Conservation (phyloP, 2,329 filamentous ascomycete species). For the Fusarium mundagurra region DNA sequence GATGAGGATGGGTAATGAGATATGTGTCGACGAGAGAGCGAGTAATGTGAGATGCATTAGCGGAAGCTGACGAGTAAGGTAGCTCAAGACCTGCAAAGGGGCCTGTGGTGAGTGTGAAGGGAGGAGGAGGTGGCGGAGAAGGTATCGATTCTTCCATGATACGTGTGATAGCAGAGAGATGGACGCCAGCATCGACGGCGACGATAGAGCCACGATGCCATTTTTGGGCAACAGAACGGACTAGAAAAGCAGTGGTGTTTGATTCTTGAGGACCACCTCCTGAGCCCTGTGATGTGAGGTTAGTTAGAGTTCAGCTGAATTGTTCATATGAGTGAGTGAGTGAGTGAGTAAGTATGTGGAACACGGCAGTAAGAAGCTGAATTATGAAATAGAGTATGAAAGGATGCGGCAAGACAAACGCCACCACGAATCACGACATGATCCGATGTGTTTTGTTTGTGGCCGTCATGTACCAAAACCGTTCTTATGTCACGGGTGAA, state of each 20-base stretch:
- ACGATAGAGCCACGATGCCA: slow-evolving; percentile 87
- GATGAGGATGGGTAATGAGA: slow-evolving; percentile 95
- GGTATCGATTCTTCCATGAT: slow-evolving; percentile 72
- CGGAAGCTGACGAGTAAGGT: slow-evolving; percentile 70
- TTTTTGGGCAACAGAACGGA: slow-evolving; percentile 79
- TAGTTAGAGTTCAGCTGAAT: slow-evolving; percentile 4
- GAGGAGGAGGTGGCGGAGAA: slow-evolving; percentile 46
- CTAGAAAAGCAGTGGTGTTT: slow-evolving; percentile 88
- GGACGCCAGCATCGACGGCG: slow-evolving; percentile 93
- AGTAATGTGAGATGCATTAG: slow-evolving; percentile 85
- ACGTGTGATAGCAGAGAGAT: slow-evolving; percentile 84
- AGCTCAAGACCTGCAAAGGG: slow-evolving; percentile 84
- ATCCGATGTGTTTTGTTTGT: not conserved
- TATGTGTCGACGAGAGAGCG: slow-evolving; percentile 85
- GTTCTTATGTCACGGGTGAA: not conserved
- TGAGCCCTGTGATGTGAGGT: slow-evolving; percentile 70
- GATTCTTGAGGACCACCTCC: slow-evolving; percentile 91
- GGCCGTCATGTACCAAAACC: not conserved
- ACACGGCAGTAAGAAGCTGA: slow-evolving; percentile 5
- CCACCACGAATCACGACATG: slow-evolving; percentile 13
- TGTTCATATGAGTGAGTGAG: not conserved
- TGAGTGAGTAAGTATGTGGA: not conserved
- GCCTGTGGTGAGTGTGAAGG: slow-evolving; percentile 69
- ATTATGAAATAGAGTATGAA: not conserved
- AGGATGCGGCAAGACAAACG: slow-evolving; percentile 1